These are phyloP conservation scores for Aciculosporium take DNA, from an alignment of 2,329 filamentous ascomycete species.

Conservation along the genomic window DNA sequence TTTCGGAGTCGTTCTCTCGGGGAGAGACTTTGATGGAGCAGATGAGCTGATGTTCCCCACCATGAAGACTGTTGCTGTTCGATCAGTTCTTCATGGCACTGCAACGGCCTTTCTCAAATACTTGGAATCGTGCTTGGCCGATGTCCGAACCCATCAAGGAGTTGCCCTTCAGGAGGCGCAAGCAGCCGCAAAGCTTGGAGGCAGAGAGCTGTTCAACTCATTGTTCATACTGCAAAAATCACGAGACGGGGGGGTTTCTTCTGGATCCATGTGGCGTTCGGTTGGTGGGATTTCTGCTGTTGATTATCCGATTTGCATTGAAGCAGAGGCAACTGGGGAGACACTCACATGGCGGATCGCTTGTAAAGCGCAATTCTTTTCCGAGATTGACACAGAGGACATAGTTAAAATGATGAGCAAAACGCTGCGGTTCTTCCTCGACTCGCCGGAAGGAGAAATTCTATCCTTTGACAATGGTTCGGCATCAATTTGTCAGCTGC, in stretches of 20 bases:
- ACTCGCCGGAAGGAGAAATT: constrained; percentile 30
- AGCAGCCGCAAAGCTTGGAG: constrained; percentile 21
- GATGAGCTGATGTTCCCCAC: constrained; percentile 66
- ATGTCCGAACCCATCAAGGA: constrained; percentile 57
- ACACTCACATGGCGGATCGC: constrained; percentile 57
- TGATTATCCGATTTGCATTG: constrained; percentile 70
- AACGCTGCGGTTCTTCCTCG: constrained; percentile 42
- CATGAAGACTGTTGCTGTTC: constrained; percentile 78
- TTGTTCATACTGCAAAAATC: constrained; percentile 40
- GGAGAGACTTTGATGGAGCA: constrained; percentile 59
- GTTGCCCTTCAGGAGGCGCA: constrained; percentile 63
- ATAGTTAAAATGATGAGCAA: constrained; percentile 47
- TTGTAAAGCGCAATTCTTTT: constrained; percentile 44
- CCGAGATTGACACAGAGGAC: constrained; percentile 26
- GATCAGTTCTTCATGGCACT: constrained; percentile 58
- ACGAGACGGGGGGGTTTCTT: constrained; percentile 1
- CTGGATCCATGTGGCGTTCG: constrained; percentile 41
- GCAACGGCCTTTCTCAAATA: constrained; percentile 51
- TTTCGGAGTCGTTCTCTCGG: constrained; percentile 74
- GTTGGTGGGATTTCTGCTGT: constrained; percentile 50
- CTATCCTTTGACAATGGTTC: constrained; percentile 36
- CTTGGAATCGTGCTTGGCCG: constrained; percentile 54
- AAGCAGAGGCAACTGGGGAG: constrained; percentile 51
- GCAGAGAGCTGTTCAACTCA: constrained; percentile 35
- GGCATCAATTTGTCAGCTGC: constrained; percentile 53